phyloP scores from a whole-genome alignment of 441 rosid species.

The Sinapis alba region DNA sequence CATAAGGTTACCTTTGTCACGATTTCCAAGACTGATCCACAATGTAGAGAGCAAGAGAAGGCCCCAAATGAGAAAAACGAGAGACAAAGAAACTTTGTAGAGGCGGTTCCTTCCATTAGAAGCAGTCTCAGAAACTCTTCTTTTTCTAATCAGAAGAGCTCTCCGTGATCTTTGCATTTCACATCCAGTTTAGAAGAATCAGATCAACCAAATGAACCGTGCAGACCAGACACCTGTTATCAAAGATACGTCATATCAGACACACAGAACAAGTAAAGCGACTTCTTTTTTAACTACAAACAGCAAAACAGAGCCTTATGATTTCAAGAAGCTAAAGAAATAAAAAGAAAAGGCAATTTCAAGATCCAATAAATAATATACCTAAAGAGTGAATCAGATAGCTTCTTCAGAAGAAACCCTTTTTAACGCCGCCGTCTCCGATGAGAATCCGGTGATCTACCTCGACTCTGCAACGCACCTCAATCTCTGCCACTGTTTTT shows the following conservation, averaged over 20 bases:
- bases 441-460: not conserved
- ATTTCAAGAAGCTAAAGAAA: not conserved
- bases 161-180: conserved; percentile 90
- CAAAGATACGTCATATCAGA: not conserved
- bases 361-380: conserved; percentile 33
- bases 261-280: not conserved
- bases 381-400: conserved; percentile 2
- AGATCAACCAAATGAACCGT: conserved; percentile 4
- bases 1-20: conserved; percentile 54
- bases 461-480: conserved; percentile 1
- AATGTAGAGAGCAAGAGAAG: conserved; percentile 61
- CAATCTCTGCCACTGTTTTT: conserved; percentile 11
- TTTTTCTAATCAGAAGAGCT: conserved; percentile 81
- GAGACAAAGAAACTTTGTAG: conserved; percentile 74
- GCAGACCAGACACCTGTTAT: conserved; percentile 19
- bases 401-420: conserved; percentile 18
- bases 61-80: conserved; percentile 77
- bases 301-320: not conserved
- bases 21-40: conserved; percentile 69
- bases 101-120: conserved; percentile 47
- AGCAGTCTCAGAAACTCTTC: conserved; percentile 64
- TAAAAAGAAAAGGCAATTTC: not conserved
- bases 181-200: conserved; percentile 59
- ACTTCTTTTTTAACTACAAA: not conserved
- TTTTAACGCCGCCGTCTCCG: conserved; percentile 29